Evolutionary conservation across 768 basidiomycete genomes (phyloP).

Genomic region (Panaeolus cyanescens): DNA sequence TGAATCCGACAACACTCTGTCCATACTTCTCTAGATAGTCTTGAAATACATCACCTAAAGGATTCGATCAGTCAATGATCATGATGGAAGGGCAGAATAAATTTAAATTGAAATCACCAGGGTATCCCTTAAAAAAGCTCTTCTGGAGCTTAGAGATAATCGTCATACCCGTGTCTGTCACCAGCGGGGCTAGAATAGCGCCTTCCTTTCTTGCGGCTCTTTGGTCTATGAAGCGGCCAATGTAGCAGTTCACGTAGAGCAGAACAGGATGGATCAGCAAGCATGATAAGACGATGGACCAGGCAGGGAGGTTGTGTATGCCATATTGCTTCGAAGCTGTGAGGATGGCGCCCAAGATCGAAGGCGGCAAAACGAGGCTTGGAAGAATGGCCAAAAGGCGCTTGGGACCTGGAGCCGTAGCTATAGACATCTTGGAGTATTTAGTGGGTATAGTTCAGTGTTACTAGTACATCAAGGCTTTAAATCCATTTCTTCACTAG

Average conservation of each 20-base stretch:
- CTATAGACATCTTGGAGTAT: too few relatives aligned
- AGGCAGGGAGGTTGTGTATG: neutral
- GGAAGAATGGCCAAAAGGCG: neutral
- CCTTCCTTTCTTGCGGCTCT: slow-evolving; percentile 11
- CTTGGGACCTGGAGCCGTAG: neutral
- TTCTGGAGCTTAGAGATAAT: slow-evolving; percentile 11
- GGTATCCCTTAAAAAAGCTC: slow-evolving; percentile 29
- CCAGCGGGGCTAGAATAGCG: slow-evolving; percentile 18
- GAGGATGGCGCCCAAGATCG: neutral
- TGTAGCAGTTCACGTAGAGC: neutral
- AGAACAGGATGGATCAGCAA: neutral
- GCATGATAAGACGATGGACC: neutral
- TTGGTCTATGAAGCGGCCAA: slow-evolving; percentile 1
- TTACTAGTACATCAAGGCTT: too few relatives aligned
- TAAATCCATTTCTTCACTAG: too few relatives aligned
- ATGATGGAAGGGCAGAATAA: neutral
- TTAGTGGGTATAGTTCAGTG: too few relatives aligned
- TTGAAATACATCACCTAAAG: slow-evolving; percentile 28
- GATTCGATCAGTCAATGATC: neutral
- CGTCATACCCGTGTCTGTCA: slow-evolving; percentile 11
- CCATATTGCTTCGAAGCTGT: neutral
- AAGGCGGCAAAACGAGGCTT: neutral
- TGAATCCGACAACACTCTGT: slow-evolving; percentile 22
- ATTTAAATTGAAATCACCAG: too few relatives aligned
- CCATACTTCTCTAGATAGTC: slow-evolving; percentile 30